Percentiles rank a stretch among this genome's conserved stretches.
Evolutionary conservation across 345 rosid genomes (phyloP).

Genomic region (Linum tenue): DNA sequence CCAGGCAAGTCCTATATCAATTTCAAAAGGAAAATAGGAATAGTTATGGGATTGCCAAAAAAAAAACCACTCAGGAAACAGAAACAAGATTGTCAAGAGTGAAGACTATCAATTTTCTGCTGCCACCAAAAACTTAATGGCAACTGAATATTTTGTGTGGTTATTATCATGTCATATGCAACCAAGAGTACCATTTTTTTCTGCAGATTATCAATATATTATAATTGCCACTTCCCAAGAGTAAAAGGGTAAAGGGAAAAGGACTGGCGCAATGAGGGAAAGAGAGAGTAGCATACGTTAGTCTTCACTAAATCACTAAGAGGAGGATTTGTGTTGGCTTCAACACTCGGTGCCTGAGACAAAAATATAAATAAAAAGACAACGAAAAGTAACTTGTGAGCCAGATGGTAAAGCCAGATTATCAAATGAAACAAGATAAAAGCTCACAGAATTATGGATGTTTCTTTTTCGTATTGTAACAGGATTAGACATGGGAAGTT

Average conservation of each 20-base stretch:
- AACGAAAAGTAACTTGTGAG: no score
- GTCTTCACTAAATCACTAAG: background rate
- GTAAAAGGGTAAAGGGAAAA: conserved; percentile 34
- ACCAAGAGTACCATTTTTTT: no score
- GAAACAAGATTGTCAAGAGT: no score
- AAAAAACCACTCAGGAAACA: no score
- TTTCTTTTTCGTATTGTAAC: no score
- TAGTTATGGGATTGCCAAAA: background rate
- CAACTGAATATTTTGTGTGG: no score
- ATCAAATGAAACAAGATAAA: no score
- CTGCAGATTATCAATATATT: conserved; percentile 27
- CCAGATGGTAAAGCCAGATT: no score
- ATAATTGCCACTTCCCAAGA: conserved; percentile 29
- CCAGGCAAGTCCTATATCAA: conserved; percentile 16
- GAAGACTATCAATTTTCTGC: no score
- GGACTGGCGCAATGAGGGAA: background rate
- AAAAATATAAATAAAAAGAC: background rate
- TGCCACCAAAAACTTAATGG: no score
- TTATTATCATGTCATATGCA: no score
- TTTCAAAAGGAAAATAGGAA: background rate
- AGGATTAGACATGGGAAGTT: background rate
- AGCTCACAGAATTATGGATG: no score
- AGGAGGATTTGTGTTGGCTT: background rate
- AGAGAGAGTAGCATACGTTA: background rate
- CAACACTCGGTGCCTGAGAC: background rate